Evolutionary conservation across 331 rosid species (phyloP).

Genomic region (Pyracantha coccinea): DNA sequence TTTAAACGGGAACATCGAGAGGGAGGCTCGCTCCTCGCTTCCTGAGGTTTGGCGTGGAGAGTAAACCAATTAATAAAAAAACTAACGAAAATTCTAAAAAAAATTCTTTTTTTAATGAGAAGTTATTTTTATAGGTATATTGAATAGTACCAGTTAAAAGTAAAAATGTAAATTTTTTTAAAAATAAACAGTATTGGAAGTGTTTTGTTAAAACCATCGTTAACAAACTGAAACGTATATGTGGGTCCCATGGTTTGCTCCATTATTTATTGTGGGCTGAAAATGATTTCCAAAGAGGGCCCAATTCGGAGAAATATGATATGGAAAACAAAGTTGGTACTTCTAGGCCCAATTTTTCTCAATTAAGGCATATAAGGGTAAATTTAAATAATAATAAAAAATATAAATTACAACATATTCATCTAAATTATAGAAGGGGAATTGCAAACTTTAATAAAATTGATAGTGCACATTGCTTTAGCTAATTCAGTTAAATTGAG

Average conservation of each 20-base stretch:
- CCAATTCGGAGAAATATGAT: neutral
- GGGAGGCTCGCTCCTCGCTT: neutral
- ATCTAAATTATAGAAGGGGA: no score
- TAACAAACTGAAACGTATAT: neutral
- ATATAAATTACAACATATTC: neutral
- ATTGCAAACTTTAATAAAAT: no score
- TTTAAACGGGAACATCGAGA: neutral
- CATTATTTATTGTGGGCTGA: neutral
- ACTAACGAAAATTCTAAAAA: no score
- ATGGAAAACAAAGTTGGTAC: neutral
- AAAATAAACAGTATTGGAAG: no score
- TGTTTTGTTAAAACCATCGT: no score
- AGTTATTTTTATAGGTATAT: no score
- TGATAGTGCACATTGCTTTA: no score
- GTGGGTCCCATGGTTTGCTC: neutral
- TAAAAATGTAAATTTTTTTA: no score
- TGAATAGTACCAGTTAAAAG: no score
- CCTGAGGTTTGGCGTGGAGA: neutral
- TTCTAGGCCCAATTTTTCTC: neutral
- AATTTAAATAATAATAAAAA: no score
- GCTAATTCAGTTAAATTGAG: no score
- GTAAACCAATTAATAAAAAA: conserved; percentile 3
- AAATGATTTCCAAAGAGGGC: neutral
- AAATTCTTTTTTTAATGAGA: no score
- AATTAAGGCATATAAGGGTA: neutral